Evolutionary conservation across 192 early-diverging fungal genomes (phyloP).

Genomic region (Spizellomyces punctatus): DNA sequence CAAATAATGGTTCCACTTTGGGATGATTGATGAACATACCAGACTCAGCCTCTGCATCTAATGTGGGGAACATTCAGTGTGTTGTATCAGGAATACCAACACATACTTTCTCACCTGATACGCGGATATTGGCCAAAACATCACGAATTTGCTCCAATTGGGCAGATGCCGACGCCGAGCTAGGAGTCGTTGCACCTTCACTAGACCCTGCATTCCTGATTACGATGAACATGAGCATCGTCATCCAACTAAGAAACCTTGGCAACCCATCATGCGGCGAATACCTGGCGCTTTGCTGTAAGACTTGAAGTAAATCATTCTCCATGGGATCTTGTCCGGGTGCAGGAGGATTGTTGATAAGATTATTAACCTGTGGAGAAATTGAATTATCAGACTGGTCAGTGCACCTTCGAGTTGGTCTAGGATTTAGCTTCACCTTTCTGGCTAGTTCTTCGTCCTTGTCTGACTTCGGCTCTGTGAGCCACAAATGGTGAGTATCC

Average conservation of each 20-base stretch:
- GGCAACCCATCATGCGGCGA: too few relatives aligned
- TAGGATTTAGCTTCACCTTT: constrained; percentile 43
- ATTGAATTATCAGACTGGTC: background rate
- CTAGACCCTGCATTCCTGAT: too few relatives aligned
- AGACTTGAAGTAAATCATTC: background rate
- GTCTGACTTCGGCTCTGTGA: constrained; percentile 51
- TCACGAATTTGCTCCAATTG: constrained; percentile 25
- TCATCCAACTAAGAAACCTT: too few relatives aligned
- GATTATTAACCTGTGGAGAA: constrained; percentile 17
- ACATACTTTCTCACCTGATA: constrained; percentile 5
- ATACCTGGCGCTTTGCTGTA: too few relatives aligned
- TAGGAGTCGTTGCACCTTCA: background rate
- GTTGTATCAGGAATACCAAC: too few relatives aligned
- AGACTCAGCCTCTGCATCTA: too few relatives aligned
- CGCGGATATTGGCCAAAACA: constrained; percentile 18
- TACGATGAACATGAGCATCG: too few relatives aligned
- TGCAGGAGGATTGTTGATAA: constrained; percentile 29
- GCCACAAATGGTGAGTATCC: background rate
- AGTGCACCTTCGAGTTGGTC: background rate
- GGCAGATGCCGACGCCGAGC: constrained; percentile 2
- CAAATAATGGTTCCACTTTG: too few relatives aligned
- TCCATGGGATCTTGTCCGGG: constrained; percentile 1
- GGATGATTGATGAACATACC: too few relatives aligned
- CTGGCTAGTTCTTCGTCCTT: constrained; percentile 60
- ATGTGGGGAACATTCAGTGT: too few relatives aligned